Evolutionary conservation across 2,329 filamentous ascomycete genomes (phyloP).

Genomic region (Botrytis byssoidea): DNA sequence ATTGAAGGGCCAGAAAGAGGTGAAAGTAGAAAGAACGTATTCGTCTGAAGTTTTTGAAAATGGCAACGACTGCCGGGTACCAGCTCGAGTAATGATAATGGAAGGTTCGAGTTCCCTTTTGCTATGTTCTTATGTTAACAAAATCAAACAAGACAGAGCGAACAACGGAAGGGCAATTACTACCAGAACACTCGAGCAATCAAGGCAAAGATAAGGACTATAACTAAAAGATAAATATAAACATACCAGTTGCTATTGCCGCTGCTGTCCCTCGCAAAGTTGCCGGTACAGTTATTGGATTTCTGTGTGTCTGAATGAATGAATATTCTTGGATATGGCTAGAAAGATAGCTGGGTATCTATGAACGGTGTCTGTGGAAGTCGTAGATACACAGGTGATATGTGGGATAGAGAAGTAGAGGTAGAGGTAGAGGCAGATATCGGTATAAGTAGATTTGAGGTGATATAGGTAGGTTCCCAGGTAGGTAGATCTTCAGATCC

Average conservation of each 20-base stretch:
- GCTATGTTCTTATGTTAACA: background rate
- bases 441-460: background rate
- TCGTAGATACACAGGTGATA: background rate
- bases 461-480: background rate
- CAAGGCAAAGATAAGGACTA: background rate
- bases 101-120: conserved; percentile 6
- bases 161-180: background rate
- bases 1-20: background rate
- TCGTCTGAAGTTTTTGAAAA: background rate
- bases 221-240: background rate
- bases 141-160: background rate
- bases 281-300: background rate
- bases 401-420: background rate
- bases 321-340: background rate
- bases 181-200: background rate
- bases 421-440: background rate
- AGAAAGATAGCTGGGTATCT: background rate
- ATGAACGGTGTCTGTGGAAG: background rate
- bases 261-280: background rate
- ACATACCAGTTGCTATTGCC: background rate
- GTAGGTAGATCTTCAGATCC: background rate
- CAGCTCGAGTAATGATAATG: background rate
- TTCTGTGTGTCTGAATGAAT: background rate
- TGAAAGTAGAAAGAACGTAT: background rate
- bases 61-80: background rate